These are phyloP conservation scores for Zygosaccharomyces pseudobailii DNA, from an alignment of 1,139 yeast species.

Conservation along the genomic window DNA sequence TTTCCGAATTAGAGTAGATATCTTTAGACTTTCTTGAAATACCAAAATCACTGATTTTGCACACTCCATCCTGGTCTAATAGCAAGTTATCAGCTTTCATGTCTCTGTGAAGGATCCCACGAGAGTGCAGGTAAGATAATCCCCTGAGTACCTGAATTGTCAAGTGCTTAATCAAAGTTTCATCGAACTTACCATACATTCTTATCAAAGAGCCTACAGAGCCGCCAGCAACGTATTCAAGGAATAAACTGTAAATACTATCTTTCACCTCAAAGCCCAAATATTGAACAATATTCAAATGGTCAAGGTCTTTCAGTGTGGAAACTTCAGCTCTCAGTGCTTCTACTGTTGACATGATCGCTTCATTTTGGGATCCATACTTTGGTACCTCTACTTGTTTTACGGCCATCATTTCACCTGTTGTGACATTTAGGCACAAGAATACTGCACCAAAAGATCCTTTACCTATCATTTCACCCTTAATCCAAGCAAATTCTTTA, in stretches of 20 bases:
- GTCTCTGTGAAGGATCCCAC: conserved; percentile 90
- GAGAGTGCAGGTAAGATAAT: conserved; percentile 73
- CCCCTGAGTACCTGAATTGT: conserved; percentile 82
- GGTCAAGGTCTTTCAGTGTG: conserved; percentile 91
- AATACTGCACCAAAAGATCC: conserved; percentile 98
- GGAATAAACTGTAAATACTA: conserved; percentile 72
- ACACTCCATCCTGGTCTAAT: conserved; percentile 86
- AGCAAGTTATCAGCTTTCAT: conserved; percentile 91
- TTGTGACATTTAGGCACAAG: conserved; percentile 87
- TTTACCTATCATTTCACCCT: conserved; percentile 93
- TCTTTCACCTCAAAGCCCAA: conserved; percentile 82
- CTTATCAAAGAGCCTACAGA: conserved; percentile 85
- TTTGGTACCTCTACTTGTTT: conserved; percentile 80
- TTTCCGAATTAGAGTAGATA: conserved; percentile 86
- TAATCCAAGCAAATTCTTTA: conserved; percentile 94
- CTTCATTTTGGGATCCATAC: conserved; percentile 43
- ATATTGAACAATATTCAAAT: conserved; percentile 89
- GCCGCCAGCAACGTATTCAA: conserved; percentile 98
- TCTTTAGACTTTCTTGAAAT: conserved; percentile 85
- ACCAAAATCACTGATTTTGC: conserved; percentile 96
- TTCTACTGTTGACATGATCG: conserved; percentile 54
- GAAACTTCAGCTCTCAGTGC: conserved; percentile 90
- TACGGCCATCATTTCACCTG: conserved; percentile 98
- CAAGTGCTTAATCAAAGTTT: conserved; percentile 62
- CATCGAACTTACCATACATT: conserved; percentile 82